Base-by-base conservation (phyloP, 768 basidiomycete species). In the Nevesoporus exiguus region DNA sequence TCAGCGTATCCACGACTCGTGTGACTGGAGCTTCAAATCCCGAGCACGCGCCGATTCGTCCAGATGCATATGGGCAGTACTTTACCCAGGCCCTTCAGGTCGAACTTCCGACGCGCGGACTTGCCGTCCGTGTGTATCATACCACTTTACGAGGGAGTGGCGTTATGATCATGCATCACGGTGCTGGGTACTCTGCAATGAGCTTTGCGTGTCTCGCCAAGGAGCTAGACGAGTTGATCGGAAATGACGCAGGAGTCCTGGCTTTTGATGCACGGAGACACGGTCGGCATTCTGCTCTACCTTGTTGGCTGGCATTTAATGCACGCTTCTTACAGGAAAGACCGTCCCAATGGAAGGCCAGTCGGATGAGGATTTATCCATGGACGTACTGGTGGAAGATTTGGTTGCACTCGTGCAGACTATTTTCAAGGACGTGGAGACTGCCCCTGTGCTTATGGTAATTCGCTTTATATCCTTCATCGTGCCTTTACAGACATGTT, bases 201-300 rank as follows among this genome's bases (percentile, higher is more conserved):
- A 90, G 83, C 59, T 99, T 96, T 68, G 94, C 97, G 2, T 86
- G 84, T 63, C 78, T 97, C 53, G 93, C 95, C n/a, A 87, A 86
- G 70, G 87, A 90, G 71, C 73, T 98, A 1, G 68, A 67, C 11
- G 79, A 73, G 40, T 58, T 78, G 67, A 80, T 83, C 40, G 77
- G 76, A 27, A 86, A 85, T 6, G 88, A 89, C 59, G 83, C 88
- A 47, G 95, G 96, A 0, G 79, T 98, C 15, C 62, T 99, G 47
- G 77, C 89, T 2, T 73, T 90, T 36, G 96, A 99, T 74, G 85
- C 86, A 27, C 74, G 96, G 54, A 80, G 90, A 39, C 96, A 99
- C 70, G 96, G 96, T 93, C 62, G 59, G 83, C 52, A 42, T 47
- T 30, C 61, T 5, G 17, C 43, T 22, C 11, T 29, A 11, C 45